Evolutionary conservation across 371 early-diverging fungal species (phyloP).

Genomic region (Nematocida displodere): DNA sequence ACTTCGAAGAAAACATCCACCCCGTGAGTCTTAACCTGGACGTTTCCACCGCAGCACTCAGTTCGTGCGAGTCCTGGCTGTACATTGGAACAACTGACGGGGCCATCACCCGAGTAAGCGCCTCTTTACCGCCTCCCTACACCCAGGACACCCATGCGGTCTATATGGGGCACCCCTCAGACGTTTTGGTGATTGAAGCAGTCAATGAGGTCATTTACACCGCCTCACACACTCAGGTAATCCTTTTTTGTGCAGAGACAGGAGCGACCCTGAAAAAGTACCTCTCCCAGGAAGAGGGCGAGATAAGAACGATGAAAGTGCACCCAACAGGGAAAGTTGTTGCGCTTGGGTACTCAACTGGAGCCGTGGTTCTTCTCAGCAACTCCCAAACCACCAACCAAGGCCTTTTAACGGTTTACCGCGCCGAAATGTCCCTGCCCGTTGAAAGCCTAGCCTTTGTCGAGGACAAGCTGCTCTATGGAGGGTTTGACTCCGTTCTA

Average conservation of each 20-base stretch:
- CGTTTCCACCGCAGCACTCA: slow-evolving; percentile 1
- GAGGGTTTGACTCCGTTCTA: not conserved
- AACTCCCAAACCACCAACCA: not conserved
- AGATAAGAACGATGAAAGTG: slow-evolving; percentile 19
- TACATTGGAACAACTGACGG: slow-evolving; percentile 20
- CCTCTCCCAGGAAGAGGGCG: not conserved
- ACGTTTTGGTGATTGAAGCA: slow-evolving; percentile 1
- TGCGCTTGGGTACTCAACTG: slow-evolving; percentile 20
- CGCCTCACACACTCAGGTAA: slow-evolving; percentile 2
- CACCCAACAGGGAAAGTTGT: not conserved
- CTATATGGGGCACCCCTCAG: slow-evolving; percentile 30
- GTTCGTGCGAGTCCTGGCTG: not conserved
- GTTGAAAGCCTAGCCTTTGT: slow-evolving; percentile 7
- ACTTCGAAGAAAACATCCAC: slow-evolving; percentile 8
- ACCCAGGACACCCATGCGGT: no score
- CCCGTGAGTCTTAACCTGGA: not conserved
- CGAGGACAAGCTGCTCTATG: slow-evolving; percentile 15
- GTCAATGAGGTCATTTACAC: not conserved
- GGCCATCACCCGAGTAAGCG: not conserved
- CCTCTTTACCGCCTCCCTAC: not conserved
- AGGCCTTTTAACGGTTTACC: not conserved
- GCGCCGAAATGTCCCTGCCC: not conserved
- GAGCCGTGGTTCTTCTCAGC: not conserved
- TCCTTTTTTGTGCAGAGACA: slow-evolving; percentile 11
- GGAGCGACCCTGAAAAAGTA: not conserved